Conservation (phyloP, 2,329 filamentous ascomycete species). For the Nemania sp. region DNA sequence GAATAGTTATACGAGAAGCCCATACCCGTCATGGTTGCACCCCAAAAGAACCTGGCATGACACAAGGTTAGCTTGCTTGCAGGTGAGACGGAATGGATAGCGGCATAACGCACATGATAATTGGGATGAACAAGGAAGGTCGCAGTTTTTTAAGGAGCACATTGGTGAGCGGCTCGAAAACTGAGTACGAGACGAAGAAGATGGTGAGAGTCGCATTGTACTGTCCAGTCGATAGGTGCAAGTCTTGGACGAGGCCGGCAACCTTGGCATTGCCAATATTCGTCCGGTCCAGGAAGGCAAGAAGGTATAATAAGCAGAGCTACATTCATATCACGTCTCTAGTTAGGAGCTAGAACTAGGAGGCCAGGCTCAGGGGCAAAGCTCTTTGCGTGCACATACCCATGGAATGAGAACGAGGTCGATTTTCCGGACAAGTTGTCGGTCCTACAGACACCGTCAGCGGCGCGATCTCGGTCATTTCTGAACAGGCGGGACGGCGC, state of each 20-base stretch:
- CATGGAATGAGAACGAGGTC: constrained; percentile 44
- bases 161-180: constrained; percentile 80
- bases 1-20: constrained; percentile 67
- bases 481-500: constrained; percentile 23
- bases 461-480: constrained; percentile 19
- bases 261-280: constrained; percentile 75
- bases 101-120: constrained; percentile 69
- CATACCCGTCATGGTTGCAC: constrained; percentile 70
- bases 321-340: constrained; percentile 1
- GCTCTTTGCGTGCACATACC: constrained; percentile 33
- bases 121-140: constrained; percentile 78
- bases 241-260: constrained; percentile 56
- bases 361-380: too few relatives aligned
- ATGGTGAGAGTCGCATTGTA: constrained; percentile 80
- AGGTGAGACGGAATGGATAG: constrained; percentile 10
- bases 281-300: constrained; percentile 75
- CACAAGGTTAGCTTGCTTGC: constrained; percentile 31
- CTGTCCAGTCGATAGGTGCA: constrained; percentile 64
- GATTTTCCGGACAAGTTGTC: constrained; percentile 40
- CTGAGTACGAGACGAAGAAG: constrained; percentile 84
- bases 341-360: background rate
- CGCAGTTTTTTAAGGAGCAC: constrained; percentile 75
- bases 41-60: constrained; percentile 61
- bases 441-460: constrained; percentile 37
- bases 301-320: constrained; percentile 53